Evolutionary conservation across 1,284 basidiomycete genomes (phyloP).

Genomic region (Microbotryum scabiosae): DNA sequence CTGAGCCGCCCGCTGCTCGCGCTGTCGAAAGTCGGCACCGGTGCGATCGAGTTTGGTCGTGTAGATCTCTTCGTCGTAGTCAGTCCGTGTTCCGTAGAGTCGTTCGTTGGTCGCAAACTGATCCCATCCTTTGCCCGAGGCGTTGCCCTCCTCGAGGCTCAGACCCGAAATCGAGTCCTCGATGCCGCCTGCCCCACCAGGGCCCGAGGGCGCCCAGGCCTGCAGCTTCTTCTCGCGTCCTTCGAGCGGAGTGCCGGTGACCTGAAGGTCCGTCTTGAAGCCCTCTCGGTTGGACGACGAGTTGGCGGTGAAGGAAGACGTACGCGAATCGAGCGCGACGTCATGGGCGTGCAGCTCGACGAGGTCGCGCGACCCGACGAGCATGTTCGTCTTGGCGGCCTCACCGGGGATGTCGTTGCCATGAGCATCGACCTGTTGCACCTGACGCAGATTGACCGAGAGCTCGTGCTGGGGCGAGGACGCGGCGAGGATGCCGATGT

Average conservation of each 20-base stretch:
- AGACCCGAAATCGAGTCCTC: constrained; percentile 48
- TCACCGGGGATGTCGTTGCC: constrained; percentile 56
- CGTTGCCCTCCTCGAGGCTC: constrained; percentile 38
- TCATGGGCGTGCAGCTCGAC: constrained; percentile 23
- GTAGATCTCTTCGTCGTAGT: constrained; percentile 89
- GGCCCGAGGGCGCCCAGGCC: constrained; percentile 15
- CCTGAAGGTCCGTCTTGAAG: constrained; percentile 83
- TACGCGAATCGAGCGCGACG: constrained; percentile 15
- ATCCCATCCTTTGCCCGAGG: constrained; percentile 58
- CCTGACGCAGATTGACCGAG: constrained; percentile 57
- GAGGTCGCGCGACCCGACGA: constrained; percentile 30
- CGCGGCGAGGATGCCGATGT: constrained; percentile 58
- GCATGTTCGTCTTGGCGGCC: constrained; percentile 47
- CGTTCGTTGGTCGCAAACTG: constrained; percentile 93
- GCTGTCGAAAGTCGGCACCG: constrained; percentile 76
- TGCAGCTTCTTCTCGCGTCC: constrained; percentile 33
- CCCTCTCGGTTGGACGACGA: constrained; percentile 43
- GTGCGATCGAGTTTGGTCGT: constrained; percentile 87
- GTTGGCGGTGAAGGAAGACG: neutral
- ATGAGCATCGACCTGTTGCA: constrained; percentile 49
- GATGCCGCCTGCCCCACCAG: constrained; percentile 23
- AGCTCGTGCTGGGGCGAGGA: constrained; percentile 57
- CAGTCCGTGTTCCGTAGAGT: constrained; percentile 82
- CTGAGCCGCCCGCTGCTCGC: constrained; percentile 76
- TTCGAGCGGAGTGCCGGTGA: constrained; percentile 51